phyloP scores from a whole-genome alignment of 129 eudicot species.

The Helianthus tuberosus region DNA sequence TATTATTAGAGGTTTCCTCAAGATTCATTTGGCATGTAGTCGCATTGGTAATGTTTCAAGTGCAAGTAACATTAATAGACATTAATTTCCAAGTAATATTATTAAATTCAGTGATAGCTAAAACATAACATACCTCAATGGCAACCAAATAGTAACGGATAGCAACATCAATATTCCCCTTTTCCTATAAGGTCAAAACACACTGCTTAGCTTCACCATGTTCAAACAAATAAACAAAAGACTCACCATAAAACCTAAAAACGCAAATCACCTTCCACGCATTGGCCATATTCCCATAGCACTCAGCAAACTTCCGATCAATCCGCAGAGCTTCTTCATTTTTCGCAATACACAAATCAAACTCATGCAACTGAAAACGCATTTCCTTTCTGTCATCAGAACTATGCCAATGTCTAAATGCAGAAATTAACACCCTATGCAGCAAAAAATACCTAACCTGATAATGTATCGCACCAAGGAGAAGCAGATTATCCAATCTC shows the following conservation, averaged over 20 bases:
- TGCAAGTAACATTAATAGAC: neutral
- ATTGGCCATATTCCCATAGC: slow-evolving; percentile 99
- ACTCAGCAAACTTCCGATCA: slow-evolving; percentile 93
- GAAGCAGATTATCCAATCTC: slow-evolving; percentile 88
- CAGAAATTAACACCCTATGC: neutral
- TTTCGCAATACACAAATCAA: slow-evolving; percentile 78
- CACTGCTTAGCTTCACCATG: neutral
- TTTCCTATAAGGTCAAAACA: slow-evolving; percentile 60
- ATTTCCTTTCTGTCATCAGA: slow-evolving; percentile 14
- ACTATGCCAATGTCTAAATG: neutral
- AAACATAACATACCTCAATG: slow-evolving; percentile 69
- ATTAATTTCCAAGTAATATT: neutral
- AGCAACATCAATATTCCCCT: slow-evolving; percentile 94
- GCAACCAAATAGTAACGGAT: slow-evolving; percentile 87
- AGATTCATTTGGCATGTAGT: slow-evolving; percentile 7
- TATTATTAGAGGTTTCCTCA: neutral
- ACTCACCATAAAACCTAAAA: neutral
- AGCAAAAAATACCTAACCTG: slow-evolving; percentile 59
- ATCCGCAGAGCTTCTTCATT: slow-evolving; percentile 93
- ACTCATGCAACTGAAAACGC: slow-evolving; percentile 72
- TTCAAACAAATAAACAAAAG: slow-evolving; percentile 6
- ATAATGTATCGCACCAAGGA: slow-evolving; percentile 87
- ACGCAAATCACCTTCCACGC: slow-evolving; percentile 81
- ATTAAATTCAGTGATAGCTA: neutral
- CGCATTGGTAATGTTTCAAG: neutral